Percentiles rank a stretch among this genome's conserved stretches.
Evolutionary conservation across 306 rosid species (phyloP).

Genomic region (Trifolium repens): DNA sequence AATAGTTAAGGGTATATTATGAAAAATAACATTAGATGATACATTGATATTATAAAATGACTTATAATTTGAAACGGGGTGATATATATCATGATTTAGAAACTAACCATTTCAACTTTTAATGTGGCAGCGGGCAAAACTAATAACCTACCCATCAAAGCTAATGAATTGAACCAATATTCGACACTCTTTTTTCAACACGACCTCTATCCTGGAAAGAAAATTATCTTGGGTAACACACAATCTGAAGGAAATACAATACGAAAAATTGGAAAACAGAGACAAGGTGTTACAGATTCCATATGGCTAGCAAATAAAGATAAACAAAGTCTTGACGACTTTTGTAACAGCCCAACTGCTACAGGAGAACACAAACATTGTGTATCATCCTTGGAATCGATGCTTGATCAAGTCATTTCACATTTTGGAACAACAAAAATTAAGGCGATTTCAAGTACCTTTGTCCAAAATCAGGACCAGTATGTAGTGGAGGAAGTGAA

Average conservation of each 20-base stretch:
- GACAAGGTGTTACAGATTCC: constrained; percentile 15
- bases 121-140: neutral
- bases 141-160: neutral
- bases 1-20: no score
- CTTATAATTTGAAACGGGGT: no score
- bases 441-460: constrained; percentile 7
- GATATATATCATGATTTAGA: neutral
- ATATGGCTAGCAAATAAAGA: neutral
- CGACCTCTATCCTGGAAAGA: constrained; percentile 27
- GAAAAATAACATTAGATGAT: no score
- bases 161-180: constrained; percentile 14
- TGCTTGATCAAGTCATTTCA: constrained; percentile 19
- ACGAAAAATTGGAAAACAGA: neutral
- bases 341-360: constrained; percentile 26
- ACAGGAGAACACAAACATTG: constrained; percentile 7
- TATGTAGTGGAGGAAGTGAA: constrained; percentile 22
- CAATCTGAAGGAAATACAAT: neutral
- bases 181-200: constrained; percentile 23
- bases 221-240: neutral
- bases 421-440: constrained; percentile 16
- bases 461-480: neutral
- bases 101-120: neutral
- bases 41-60: no score
- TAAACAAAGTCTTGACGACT: neutral
- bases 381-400: neutral